Evolutionary conservation across 2,329 filamentous ascomycete genomes (phyloP).

Genomic region (Bipolaris bicolor): DNA sequence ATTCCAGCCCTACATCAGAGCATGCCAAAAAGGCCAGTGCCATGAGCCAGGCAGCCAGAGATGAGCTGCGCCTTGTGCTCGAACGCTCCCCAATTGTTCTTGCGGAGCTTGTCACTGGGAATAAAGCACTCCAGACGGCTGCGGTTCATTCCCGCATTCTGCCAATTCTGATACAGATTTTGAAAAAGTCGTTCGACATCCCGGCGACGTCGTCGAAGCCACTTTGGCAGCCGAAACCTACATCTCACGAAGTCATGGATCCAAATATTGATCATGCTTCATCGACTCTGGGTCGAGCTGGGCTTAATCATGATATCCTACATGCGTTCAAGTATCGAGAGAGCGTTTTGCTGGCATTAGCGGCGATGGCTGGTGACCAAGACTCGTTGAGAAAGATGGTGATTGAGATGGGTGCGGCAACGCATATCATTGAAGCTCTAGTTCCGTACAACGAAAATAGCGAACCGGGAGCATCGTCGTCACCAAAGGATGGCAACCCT

Average conservation of each 20-base stretch:
- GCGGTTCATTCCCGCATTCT: constrained; percentile 74
- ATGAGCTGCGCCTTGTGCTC: constrained; percentile 39
- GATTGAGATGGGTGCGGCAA: constrained; percentile 79
- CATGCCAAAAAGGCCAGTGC: constrained; percentile 30
- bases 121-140: constrained; percentile 78
- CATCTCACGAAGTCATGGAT: constrained; percentile 32
- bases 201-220: constrained; percentile 56
- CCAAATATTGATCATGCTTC: constrained; percentile 39
- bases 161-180: constrained; percentile 65
- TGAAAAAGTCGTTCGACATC: constrained; percentile 71
- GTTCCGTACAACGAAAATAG: constrained; percentile 60
- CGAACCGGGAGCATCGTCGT: constrained; percentile 39
- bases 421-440: constrained; percentile 84
- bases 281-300: constrained; percentile 41
- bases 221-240: constrained; percentile 60
- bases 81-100: constrained; percentile 73
- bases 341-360: constrained; percentile 76
- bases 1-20: constrained; percentile 36
- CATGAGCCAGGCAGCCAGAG: constrained; percentile 55
- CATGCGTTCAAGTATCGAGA: constrained; percentile 80
- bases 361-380: constrained; percentile 79
- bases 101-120: constrained; percentile 79
- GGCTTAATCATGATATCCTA: constrained; percentile 57
- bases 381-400: constrained; percentile 84
- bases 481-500: constrained; percentile 73